Percentiles rank a stretch among this genome's conserved stretches.
Evolutionary conservation across 129 eudicot species (phyloP).

Genomic region (Erigeron canadensis): DNA sequence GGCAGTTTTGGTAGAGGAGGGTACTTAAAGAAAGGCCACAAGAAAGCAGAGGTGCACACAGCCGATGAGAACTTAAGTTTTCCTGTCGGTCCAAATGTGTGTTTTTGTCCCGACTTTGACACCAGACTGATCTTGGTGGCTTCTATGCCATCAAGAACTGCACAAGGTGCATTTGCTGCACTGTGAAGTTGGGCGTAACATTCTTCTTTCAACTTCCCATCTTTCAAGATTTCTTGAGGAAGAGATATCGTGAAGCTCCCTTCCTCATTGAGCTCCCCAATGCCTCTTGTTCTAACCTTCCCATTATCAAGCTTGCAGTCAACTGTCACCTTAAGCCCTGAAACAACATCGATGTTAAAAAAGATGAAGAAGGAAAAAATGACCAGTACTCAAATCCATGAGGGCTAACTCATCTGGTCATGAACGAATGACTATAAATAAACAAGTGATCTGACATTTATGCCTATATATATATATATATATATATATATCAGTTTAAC

Average conservation of each 20-base stretch:
- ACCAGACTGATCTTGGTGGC: slow-evolving; percentile 46
- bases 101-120: slow-evolving; percentile 41
- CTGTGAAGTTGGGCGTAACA: slow-evolving; percentile 81
- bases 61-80: slow-evolving; percentile 66
- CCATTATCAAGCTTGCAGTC: slow-evolving; percentile 68
- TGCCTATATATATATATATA: not conserved
- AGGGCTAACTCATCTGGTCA: not conserved
- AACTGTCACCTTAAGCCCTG: slow-evolving; percentile 73
- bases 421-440: not conserved
- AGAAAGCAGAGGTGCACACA: slow-evolving; percentile 64
- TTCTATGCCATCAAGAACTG: slow-evolving; percentile 52
- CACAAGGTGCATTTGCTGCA: slow-evolving; percentile 67
- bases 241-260: slow-evolving; percentile 73
- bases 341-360: slow-evolving; percentile 19
- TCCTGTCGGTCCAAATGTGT: slow-evolving; percentile 54
- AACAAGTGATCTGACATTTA: not conserved
- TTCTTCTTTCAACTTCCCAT: slow-evolving; percentile 62
- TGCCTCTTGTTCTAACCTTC: slow-evolving; percentile 50
- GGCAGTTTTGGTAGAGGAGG: slow-evolving; percentile 55
- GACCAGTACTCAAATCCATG: not conserved
- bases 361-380: no score
- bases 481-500: not conserved
- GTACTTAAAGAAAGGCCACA: slow-evolving; percentile 68
- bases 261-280: slow-evolving; percentile 58
- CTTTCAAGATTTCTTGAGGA: slow-evolving; percentile 56